Conservation (phyloP, 2,329 filamentous ascomycete genomes). For the Penicillium sp. region DNA sequence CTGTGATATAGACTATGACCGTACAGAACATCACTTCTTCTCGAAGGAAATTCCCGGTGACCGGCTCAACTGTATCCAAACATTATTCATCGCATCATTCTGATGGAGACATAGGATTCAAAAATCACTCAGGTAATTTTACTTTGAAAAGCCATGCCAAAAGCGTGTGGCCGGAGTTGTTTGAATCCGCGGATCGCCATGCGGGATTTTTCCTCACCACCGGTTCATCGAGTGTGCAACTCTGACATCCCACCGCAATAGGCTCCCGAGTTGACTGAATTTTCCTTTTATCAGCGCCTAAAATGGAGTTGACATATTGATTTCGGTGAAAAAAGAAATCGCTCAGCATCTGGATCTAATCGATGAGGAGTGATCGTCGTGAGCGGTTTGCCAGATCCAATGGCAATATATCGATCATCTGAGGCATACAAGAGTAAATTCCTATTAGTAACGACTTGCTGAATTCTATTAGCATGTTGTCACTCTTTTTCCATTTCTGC, state of each 20-base stretch:
- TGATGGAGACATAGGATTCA: neutral
- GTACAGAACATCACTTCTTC: slow-evolving; percentile 10
- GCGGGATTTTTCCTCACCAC: slow-evolving; percentile 23
- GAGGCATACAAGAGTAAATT: neutral
- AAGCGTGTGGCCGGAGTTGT: slow-evolving; percentile 2
- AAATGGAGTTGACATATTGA: slow-evolving; percentile 1
- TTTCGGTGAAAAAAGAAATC: slow-evolving; percentile 10
- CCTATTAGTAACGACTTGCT: too few relatives aligned
- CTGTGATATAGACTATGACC: neutral
- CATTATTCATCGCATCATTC: neutral
- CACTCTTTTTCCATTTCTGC: too few relatives aligned
- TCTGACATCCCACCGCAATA: slow-evolving; percentile 1
- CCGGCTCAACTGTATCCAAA: neutral
- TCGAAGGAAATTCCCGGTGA: neutral
- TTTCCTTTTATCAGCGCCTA: neutral
- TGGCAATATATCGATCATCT: slow-evolving; percentile 2
- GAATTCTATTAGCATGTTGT: neutral
- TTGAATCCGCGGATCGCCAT: slow-evolving; percentile 6
- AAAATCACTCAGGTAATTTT: slow-evolving; percentile 17
- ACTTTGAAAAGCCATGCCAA: slow-evolving; percentile 10
- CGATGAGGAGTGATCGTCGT: slow-evolving; percentile 6
- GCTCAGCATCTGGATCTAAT: slow-evolving; percentile 7
- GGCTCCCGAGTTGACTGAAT: slow-evolving; percentile 7
- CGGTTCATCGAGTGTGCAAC: slow-evolving; percentile 4
- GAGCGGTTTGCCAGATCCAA: slow-evolving; percentile 21